Evolutionary conservation across 1,139 yeast genomes (phyloP).

Genomic region (Arxiozyma slooffiae): DNA sequence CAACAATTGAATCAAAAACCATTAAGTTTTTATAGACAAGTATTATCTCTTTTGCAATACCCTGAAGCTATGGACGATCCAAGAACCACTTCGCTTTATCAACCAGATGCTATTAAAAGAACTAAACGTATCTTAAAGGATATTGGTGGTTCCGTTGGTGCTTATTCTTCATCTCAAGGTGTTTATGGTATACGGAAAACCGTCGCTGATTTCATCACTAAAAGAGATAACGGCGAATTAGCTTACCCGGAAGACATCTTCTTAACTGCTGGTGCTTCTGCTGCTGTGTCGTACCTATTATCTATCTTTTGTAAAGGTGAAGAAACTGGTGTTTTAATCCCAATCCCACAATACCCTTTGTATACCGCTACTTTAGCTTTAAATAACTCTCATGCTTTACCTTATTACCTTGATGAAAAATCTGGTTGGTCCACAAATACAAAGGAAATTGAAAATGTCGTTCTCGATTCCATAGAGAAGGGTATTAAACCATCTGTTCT

Average conservation of each 20-base stretch:
- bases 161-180: slow-evolving; percentile 91
- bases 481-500: slow-evolving; percentile 66
- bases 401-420: slow-evolving; percentile 77
- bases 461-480: slow-evolving; percentile 41
- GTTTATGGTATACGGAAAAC: slow-evolving; percentile 58
- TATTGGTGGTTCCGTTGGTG: slow-evolving; percentile 74
- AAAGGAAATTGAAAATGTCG: slow-evolving; percentile 48
- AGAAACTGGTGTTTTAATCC: slow-evolving; percentile 77
- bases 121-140: slow-evolving; percentile 51
- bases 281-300: slow-evolving; percentile 72
- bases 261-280: slow-evolving; percentile 87
- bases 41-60: slow-evolving; percentile 72
- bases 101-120: slow-evolving; percentile 62
- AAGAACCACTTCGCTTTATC: slow-evolving; percentile 34
- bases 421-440: slow-evolving; percentile 80
- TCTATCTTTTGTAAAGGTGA: slow-evolving; percentile 59
- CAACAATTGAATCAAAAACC: slow-evolving; percentile 94
- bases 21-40: slow-evolving; percentile 89
- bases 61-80: slow-evolving; percentile 46
- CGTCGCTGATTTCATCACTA: slow-evolving; percentile 68
- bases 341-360: slow-evolving; percentile 94
- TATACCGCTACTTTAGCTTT: slow-evolving; percentile 87
- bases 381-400: slow-evolving; percentile 70
- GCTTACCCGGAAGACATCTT: slow-evolving; percentile 65
- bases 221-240: slow-evolving; percentile 56